Evolutionary conservation across 495 filamentous ascomycete genomes (phyloP), one percentile per base, ranked within the genome.

Genomic region (Penicillium arizonense): DNA sequence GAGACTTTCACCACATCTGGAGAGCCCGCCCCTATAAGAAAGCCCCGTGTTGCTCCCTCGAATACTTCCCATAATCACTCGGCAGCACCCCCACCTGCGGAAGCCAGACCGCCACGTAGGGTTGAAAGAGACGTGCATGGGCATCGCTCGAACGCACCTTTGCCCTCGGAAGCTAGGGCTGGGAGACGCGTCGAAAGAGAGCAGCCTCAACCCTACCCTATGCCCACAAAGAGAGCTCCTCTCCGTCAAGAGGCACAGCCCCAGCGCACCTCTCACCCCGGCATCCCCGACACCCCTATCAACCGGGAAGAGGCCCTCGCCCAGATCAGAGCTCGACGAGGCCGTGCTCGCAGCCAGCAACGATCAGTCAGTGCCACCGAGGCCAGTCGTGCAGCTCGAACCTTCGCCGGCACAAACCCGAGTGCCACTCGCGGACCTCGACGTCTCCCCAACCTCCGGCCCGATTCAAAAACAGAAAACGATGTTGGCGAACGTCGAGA

Each of bases 261-360:
- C 7, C 58, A 70, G 44, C 59, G 63, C 35, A 55, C 55, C 21
- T 60, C 64, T 32, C 58, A 53, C 32, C 49, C 64, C 43, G 35
- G 57, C 24, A 55, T 73, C 11, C 68, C 72, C 0, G 72, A 74
- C 2, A 71, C 71, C 0, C 74, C 74, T 3, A 73, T 81, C 33
- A 76, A 71, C 52, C 68, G 77, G 18, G 78, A 81, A 61, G 71
- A 74, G 45, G 78, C 78, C 5, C 59, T 82, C 2, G 78, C 78
- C 21, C 75, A 79, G 55, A 80, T 82, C 46, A 57, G 75, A 30
- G 76, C 74, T 11, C 64, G 78, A 32, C 70, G 78, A 35, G 74
- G 71, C 4, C 63, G 76, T 42, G 69, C 78, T 3, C 72, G 70
- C 52, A 80, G 70, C 49, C 72, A 75, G 61, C 66, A 71, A 33